Evolutionary conservation across 805 yeast species (phyloP), one percentile per base, ranked within the genome.

Genomic region (Starmerella bombi): DNA sequence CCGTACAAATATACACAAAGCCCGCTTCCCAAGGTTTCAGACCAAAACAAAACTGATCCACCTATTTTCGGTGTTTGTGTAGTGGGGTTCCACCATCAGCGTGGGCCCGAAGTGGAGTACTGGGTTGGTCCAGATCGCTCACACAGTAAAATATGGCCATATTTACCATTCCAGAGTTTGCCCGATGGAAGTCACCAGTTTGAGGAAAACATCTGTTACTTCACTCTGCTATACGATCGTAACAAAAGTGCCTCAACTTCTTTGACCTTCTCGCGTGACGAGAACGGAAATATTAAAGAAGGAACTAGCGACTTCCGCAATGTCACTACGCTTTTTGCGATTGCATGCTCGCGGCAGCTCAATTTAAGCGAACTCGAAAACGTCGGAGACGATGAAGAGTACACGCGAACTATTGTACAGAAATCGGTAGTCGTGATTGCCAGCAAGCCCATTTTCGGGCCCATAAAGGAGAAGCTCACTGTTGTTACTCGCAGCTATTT

Each of bases 131-230:
- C 68, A 2, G 63, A 59, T 21, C 63, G 61, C 23, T 61, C 61
- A 18, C 59, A 62, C 32, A 55, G 68, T 1, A 52, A 61, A 3
- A 61, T 80, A 16, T 91, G 95, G 86, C 85, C 91, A 9, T 75
- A 78, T 53, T 61, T 91, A 32, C 93, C 98, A 3, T 91, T 91
- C 55, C 96, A 86, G 57, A 93, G 95, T 1, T 63, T 91, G 18
- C 97, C 98, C 0, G 98, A 91, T 60, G 97, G 97, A 4, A 78
- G 93, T 2, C 98, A 91, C 58, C 69, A 86, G 18, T 88, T 77
- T 56, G 93, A 85, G 56, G 97, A 91, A 59, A 85, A 94, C 1
- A 84, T 86, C 55, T 78, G 94, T 19, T 83, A 83, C 56, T 88
- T 88, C 61, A 86, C 94, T 19, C 63, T 88, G 33, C 69, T 80